Evolutionary conservation across 495 filamentous ascomycete species (phyloP).

Genomic region (Tricharina praecox): DNA sequence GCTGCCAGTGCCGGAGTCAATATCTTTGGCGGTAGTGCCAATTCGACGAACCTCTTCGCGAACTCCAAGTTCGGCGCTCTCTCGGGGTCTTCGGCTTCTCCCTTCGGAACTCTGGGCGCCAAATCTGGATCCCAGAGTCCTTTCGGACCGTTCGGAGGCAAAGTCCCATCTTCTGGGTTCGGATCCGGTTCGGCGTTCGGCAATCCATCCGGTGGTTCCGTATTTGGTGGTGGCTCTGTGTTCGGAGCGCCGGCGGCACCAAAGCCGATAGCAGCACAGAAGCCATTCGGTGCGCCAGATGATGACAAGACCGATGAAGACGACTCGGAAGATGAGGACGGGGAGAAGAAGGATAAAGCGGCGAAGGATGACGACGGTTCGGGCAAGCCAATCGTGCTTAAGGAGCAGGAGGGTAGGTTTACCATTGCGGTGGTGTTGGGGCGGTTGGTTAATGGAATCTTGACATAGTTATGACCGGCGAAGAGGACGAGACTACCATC

Average conservation of each 20-base stretch:
- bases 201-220: slow-evolving; percentile 15
- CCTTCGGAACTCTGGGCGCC: slow-evolving; percentile 16
- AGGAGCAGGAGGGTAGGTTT: slow-evolving; percentile 38
- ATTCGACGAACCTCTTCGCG: slow-evolving; percentile 31
- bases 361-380: slow-evolving; percentile 13
- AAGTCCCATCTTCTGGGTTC: slow-evolving; percentile 11
- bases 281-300: slow-evolving; percentile 40
- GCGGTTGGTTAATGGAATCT: neutral
- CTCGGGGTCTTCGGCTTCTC: slow-evolving; percentile 17
- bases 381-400: neutral
- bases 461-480: slow-evolving; percentile 46
- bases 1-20: slow-evolving; percentile 15
- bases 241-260: neutral
- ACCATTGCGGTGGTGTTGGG: too few relatives aligned
- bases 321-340: slow-evolving; percentile 33
- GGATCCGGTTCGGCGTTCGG: slow-evolving; percentile 14
- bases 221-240: slow-evolving; percentile 17
- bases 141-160: slow-evolving; percentile 13
- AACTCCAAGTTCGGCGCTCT: slow-evolving; percentile 37
- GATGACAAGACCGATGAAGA: slow-evolving; percentile 32
- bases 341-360: slow-evolving; percentile 33
- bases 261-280: slow-evolving; percentile 11
- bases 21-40: slow-evolving; percentile 18
- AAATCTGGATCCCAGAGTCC: slow-evolving; percentile 11
- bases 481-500: slow-evolving; percentile 32